Evolutionary conservation across 164 flowering plant genomes (phyloP), one percentile per base, ranked within the genome.

Genomic region (Pachysandra terminalis): DNA sequence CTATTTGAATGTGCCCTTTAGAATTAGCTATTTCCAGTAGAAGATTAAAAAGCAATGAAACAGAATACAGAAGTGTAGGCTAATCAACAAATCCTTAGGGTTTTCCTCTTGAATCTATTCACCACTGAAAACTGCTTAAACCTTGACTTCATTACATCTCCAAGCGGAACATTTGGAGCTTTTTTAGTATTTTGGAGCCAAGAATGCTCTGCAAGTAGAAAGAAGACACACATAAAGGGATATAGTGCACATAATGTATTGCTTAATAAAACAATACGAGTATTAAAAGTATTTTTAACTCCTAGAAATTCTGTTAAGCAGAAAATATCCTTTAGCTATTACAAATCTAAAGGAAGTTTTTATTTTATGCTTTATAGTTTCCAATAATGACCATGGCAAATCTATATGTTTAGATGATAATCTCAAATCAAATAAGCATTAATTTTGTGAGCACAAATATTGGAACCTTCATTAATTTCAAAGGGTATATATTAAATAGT

Each of bases 141-240:
- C 80, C 97, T 85, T 60, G 97, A 82, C 75, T 85, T 88, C 53
- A 91, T 96, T 77, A 82, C 90, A 82, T 91, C 97, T 41, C 97
- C 97, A 74, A 91, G 96, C 65, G 90, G 86, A 71, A 91, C 90
- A 82, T 91, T 88, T 68, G 97, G 87, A 75, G 96, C 96, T 69
- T 90, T 91, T 73, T 87, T 91, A 59, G 93, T 91, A 84, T 91
- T 91, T 80, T 80, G 92, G 65, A 91, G 80, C 97, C 97, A 91
- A 56, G 96, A 85, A 76, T 91, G 96, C 76, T 90, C 97, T 91
- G 77, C 1, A 69, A 70, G 58, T 48, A 68, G 61, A n/a, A n/a
- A 59, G 28, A 35, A 71, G 19, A 26, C 26, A 53, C 9, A 59
- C 21, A 65, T 68, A 32, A 61, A 21, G 65, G 37, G 41, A 65